Base-by-base conservation (phyloP, 2,329 filamentous ascomycete species). In the Zymoseptoria tritici region DNA sequence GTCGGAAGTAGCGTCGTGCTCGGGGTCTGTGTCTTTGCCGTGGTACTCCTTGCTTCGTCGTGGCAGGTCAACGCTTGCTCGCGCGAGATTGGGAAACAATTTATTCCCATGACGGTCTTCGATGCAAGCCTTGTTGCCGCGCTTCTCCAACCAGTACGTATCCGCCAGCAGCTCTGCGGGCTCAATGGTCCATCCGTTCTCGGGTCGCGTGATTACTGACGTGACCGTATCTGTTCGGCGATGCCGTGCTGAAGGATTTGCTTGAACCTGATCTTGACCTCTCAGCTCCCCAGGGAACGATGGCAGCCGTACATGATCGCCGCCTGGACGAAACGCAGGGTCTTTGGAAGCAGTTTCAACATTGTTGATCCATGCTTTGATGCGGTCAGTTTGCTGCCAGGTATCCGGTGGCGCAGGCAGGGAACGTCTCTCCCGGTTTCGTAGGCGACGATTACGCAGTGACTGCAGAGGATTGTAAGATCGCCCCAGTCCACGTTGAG, bases 391-490 rank as follows among this genome's bases (percentile, higher is more conserved):
- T 72, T 97, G 86, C 49, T 84, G 81, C 78, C 95, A 97, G 1
- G 89, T 90, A 66, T 89, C 86, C 1, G 81, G 80, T 62, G 90
- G 85, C 16, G 89, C 85, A 68, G 94, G 85, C 36, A 96, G 86
- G 0, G 82, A 76, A 64, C 83, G 86, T 49, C 90, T 84, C 75
- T 95, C 90, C 16, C 92, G 83, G 24, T 88, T 87, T 63, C 94
- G 83, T 11, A 94, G 83, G 71, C 92, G 93, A 54, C 93, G 84
- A 71, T 99, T 97, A 20, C 94, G 87, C 58, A 97, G 89, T 67
- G 91, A 91, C 73, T 97, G 94, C 22, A 99, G 76, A 4, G 93
- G 94, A 71, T 99, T 96, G 72, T 97, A 97, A 2, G 80, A 77
- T 56, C 92, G 86, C 4, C 89, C 88, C 7, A 87, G 66, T n/a